A percentile compares a stretch with the other conserved stretches of the same genome.
These are phyloP conservation scores for Primulina huaijiensis DNA, from an alignment of 257 asterid genomes.

Conservation along the genomic window DNA sequence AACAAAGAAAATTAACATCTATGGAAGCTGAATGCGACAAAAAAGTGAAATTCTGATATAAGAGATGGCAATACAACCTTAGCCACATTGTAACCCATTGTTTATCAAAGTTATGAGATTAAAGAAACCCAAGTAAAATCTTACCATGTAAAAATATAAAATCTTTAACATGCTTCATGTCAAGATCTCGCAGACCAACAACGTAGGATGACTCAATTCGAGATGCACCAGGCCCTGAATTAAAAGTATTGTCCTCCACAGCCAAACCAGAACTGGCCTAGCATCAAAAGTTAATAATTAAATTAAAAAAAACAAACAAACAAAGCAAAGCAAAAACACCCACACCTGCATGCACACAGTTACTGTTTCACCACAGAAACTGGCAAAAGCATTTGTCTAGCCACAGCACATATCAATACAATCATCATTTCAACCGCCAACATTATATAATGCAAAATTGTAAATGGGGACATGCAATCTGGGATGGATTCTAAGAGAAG, in stretches of 20 bases:
- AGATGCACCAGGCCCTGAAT: constrained; percentile 66
- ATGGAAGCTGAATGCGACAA: constrained; percentile 2
- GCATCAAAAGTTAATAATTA: constrained; percentile 37
- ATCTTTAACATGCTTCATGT: constrained; percentile 91
- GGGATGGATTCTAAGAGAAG: constrained; percentile 2
- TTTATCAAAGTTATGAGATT: constrained; percentile 18
- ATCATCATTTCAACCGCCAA: constrained; percentile 25
- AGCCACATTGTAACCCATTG: constrained; percentile 16
- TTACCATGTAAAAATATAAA: constrained; percentile 82
- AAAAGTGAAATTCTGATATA: constrained; percentile 7
- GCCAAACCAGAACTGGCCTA: constrained; percentile 86
- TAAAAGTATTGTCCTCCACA: constrained; percentile 64
- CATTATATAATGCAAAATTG: neutral
- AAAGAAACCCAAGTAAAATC: constrained; percentile 32
- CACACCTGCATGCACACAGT: constrained; percentile 19
- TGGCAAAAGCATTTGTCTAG: constrained; percentile 22
- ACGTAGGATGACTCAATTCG: constrained; percentile 84
- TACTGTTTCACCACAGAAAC: constrained; percentile 21
- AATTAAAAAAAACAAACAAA: constrained; percentile 20
- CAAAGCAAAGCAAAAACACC: neutral
- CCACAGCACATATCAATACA: constrained; percentile 21
- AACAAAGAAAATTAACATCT: constrained; percentile 2
- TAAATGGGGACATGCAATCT: neutral
- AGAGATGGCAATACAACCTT: neutral
- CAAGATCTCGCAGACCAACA: constrained; percentile 77